These are phyloP conservation scores for Neurospora sp. DNA, from an alignment of 495 filamentous ascomycete species.

Conservation along the genomic window DNA sequence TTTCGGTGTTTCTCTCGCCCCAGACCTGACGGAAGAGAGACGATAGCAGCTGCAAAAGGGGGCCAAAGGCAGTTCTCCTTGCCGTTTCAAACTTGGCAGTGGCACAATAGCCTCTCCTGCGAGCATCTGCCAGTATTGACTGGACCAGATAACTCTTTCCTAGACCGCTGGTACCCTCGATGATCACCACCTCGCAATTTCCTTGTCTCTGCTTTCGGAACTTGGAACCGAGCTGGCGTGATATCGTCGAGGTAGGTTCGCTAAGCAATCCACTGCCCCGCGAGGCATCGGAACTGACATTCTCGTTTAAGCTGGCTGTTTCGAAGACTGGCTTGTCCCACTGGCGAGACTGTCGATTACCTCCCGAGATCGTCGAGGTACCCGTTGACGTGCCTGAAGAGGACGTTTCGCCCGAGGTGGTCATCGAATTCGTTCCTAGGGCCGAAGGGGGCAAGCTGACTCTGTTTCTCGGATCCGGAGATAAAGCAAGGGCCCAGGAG, in stretches of 20 bases:
- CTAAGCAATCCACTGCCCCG: constrained; percentile 17
- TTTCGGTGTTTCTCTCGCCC: constrained; percentile 77
- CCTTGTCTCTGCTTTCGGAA: constrained; percentile 53
- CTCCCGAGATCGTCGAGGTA: constrained; percentile 22
- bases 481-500: constrained; percentile 39
- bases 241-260: constrained; percentile 29
- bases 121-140: constrained; percentile 61
- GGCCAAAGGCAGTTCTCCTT: constrained; percentile 71
- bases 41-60: constrained; percentile 67
- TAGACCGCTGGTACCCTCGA: constrained; percentile 65
- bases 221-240: constrained; percentile 41
- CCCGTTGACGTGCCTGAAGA: constrained; percentile 27
- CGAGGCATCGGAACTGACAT: constrained; percentile 20
- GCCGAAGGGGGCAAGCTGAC: constrained; percentile 23
- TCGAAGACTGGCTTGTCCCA: constrained; percentile 22
- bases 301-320: constrained; percentile 12
- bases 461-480: constrained; percentile 37
- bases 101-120: constrained; percentile 69
- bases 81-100: constrained; percentile 79
- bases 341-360: constrained; percentile 16
- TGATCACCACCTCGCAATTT: constrained; percentile 66
- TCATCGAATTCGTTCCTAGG: constrained; percentile 20
- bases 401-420: constrained; percentile 24
- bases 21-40: constrained; percentile 85
- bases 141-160: constrained; percentile 81